Conservation (phyloP, 1,284 basidiomycete species). For the Malassezia restricta region DNA sequence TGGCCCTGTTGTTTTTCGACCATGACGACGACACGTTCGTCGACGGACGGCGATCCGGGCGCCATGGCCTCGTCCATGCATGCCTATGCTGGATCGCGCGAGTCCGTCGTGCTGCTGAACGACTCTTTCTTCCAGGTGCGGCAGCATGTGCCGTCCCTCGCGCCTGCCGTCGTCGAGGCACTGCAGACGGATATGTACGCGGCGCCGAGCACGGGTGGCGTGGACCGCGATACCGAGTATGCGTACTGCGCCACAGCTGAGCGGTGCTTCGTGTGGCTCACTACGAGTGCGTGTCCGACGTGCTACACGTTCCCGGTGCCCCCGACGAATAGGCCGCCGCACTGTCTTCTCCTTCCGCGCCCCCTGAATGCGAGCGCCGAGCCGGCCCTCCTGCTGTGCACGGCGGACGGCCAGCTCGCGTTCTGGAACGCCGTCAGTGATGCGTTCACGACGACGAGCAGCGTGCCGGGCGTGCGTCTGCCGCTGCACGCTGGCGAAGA, state of each 20-base stretch:
- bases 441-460: neutral
- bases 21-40: neutral
- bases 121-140: conserved; percentile 12
- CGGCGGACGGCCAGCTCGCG: neutral
- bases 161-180: neutral
- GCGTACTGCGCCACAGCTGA: conserved; percentile 4
- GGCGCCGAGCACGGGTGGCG: conserved; percentile 5
- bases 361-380: conserved; percentile 12
- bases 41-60: neutral
- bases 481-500: conserved; percentile 5
- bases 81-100: neutral
- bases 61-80: conserved; percentile 2
- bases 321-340: neutral
- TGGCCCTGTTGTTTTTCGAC: neutral
- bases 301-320: conserved; percentile 5
- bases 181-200: conserved; percentile 8
- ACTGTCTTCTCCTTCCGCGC: conserved; percentile 7
- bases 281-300: conserved; percentile 1
- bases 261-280: conserved; percentile 8
- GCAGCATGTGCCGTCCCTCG: conserved; percentile 1
- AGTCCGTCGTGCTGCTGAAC: conserved; percentile 4
- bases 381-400: conserved; percentile 10
- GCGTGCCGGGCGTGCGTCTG: neutral
- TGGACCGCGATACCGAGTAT: conserved; percentile 12
- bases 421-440: conserved; percentile 15